Evolutionary conservation across 352 stramenopile genomes (phyloP).

Genomic region (Blastocystis sp.): DNA sequence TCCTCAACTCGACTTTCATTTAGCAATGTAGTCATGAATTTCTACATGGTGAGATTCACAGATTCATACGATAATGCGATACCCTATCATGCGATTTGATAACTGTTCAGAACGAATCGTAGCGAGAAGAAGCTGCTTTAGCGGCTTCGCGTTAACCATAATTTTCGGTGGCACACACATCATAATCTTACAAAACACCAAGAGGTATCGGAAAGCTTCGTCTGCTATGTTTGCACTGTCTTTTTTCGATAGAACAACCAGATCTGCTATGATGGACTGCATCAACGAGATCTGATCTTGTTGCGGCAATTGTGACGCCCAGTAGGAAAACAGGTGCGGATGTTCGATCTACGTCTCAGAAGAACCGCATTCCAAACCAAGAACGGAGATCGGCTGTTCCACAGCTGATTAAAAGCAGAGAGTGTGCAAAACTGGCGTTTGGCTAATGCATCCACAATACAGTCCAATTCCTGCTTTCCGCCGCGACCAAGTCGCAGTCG

Average conservation of each 20-base stretch:
- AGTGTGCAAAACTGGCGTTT: neutral
- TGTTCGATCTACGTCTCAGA: neutral
- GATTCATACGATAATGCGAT: neutral
- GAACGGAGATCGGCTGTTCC: neutral
- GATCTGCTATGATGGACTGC: neutral
- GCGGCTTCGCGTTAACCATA: neutral
- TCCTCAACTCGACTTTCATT: neutral
- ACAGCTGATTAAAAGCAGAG: neutral
- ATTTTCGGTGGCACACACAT: neutral
- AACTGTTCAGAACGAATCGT: neutral
- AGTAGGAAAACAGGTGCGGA: slow-evolving; percentile 16
- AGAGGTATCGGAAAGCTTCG: neutral
- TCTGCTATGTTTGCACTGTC: neutral
- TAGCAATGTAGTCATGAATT: neutral
- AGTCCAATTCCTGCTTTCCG: neutral
- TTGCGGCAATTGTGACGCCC: neutral
- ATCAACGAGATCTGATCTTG: neutral
- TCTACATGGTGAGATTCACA: neutral
- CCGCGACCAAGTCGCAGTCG: neutral
- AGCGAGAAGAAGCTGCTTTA: neutral
- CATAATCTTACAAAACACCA: neutral
- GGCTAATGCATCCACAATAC: neutral
- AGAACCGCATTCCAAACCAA: neutral
- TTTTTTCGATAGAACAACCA: neutral
- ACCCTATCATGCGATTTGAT: slow-evolving; percentile 7